phyloP scores from a whole-genome alignment of 345 rosid genomes.

The Rhodamnia rubescens region DNA sequence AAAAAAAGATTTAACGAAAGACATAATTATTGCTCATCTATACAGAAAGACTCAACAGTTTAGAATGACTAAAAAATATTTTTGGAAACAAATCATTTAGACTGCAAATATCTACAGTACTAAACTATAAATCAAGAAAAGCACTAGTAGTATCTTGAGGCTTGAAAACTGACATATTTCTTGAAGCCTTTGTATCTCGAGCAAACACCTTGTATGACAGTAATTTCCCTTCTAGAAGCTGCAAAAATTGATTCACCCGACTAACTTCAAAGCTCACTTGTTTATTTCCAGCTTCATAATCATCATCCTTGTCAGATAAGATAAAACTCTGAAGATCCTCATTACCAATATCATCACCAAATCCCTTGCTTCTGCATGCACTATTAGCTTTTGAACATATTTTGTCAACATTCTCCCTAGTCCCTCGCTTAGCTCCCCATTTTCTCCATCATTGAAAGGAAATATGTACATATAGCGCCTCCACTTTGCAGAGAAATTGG shows the following conservation, averaged over 20 bases:
- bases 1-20: background rate
- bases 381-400: slow-evolving; percentile 8
- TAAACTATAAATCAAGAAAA: background rate
- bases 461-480: slow-evolving; percentile 81
- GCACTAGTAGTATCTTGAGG: background rate
- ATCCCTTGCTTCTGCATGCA: slow-evolving; percentile 15
- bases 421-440: slow-evolving; percentile 14
- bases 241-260: slow-evolving; percentile 67
- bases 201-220: slow-evolving; percentile 85
- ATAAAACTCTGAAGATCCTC: slow-evolving; percentile 17
- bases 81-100: background rate
- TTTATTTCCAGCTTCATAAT: slow-evolving; percentile 30
- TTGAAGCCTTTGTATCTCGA: slow-evolving; percentile 89
- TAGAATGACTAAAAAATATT: background rate
- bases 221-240: slow-evolving; percentile 69
- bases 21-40: background rate
- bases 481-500: slow-evolving; percentile 97
- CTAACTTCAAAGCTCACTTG: slow-evolving; percentile 43
- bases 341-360: slow-evolving; percentile 8
- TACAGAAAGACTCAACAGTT: background rate
- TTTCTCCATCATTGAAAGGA: slow-evolving; percentile 54
- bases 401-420: slow-evolving; percentile 11
- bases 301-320: slow-evolving; percentile 9
- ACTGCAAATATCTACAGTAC: background rate
- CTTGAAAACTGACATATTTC: slow-evolving; percentile 58